Base-by-base conservation (phyloP, 2,329 filamentous ascomycete species). In the Fusarium lyarnte region DNA sequence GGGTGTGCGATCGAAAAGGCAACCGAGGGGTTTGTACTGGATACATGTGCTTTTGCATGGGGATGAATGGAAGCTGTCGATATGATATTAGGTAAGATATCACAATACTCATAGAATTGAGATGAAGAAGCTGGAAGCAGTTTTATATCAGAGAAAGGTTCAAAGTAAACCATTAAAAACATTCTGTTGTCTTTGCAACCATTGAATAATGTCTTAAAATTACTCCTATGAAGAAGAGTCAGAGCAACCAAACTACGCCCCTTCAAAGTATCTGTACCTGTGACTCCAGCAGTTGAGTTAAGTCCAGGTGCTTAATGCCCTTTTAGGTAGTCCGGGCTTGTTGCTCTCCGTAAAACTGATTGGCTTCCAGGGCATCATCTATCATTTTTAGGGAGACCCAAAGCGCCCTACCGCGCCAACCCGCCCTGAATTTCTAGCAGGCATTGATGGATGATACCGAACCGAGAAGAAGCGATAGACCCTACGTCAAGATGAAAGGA, bases 1-100 rank as follows among this genome's bases (percentile, higher is more conserved):
- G 70, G 70, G 70, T 69, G 70, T 73, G 70, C 70, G 70, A 73
- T 73, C 66, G 66, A 72, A 58, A 72, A 53, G 68, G 39, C 53
- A 70, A 39, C 70, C 62, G 70, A 73, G 51, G 58, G 70, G 70
- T 38, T 64, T 54, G 70, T 73, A 74, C 47, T 21, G 2, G 66
- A 52, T 69, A 70, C 66, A 49, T 70, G 21, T 23, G 31, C 29
- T 39, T 65, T 13, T 27, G 27, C 27, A 58, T 45, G 53, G 17
- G 41, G 58, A 70, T 59, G 46, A 45, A 49, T 49, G 23, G 31
- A 58, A 65, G 21, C 23, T 60, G 29, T 51, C 14, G 17, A 49
- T 36, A 29, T 29, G 45, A 25, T 5, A 55, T 49, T 25, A 39
- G 23, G 23, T 59, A 52, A 61, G 33, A 61, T 46, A 7, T 14